Base-by-base conservation (phyloP, 768 basidiomycete genomes). In the Vararia minispora region DNA sequence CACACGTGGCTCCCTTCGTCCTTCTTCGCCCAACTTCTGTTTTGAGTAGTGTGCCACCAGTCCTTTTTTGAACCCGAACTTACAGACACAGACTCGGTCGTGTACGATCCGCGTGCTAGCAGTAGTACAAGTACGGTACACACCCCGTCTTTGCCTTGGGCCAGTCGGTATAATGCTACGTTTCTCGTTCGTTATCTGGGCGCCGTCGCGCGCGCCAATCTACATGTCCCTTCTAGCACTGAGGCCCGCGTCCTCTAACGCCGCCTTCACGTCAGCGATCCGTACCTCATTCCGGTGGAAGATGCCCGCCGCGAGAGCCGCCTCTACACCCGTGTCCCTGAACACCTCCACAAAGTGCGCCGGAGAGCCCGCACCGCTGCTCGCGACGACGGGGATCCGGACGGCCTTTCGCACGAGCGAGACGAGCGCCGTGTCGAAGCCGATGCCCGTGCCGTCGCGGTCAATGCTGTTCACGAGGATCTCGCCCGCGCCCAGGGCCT, bases 401-500 rank as follows among this genome's bases (percentile, higher is more conserved):
- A 97, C 91, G 26, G 65, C 71, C 34, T 57, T 62, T 54, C 79
- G 81, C 43, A 97, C 78, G 41, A 94, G 68, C 29, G 65, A 64
- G 38, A 98, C 61, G 14, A 99, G 64, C 48, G 84, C 84, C 28
- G 81, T 60, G 62, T 99, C 95, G 56, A 95, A 99, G 4, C 95
- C 94, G 13, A 72, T 65, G 18, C 90, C 90, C 0, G 86, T 85
- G 10, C 95, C 95, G 54, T 99, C 95, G 43, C 90, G 69, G 59
- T 99, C 95, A 50, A 99, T 95, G 58, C 85, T 88, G 59, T 99
- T 99, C 37, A 99, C 64, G 28, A 99, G 60, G 45, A 98, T 77
- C 61, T 99, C 95, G 4, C 95, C 95, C 0, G 95, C 92, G 3
- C 95, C 95, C 12, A 99, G 73, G 28, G 56, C 56, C 56, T 95